Evolutionary conservation across 2,329 filamentous ascomycete genomes (phyloP).

Genomic region (Berkeleyomyces basicola): DNA sequence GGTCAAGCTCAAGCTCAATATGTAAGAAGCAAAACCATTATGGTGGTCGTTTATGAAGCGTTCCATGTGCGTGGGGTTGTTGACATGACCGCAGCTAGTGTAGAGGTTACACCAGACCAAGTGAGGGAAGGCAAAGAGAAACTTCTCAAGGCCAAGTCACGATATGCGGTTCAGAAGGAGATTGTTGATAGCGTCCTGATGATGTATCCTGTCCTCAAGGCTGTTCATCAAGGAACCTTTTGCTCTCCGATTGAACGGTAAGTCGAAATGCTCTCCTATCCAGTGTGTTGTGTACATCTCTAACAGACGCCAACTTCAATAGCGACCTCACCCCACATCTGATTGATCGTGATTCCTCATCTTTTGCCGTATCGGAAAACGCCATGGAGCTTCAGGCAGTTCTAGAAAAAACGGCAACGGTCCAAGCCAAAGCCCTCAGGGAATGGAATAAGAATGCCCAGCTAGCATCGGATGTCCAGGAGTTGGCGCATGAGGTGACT

Average conservation of each 20-base stretch:
- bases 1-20: neutral
- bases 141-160: conserved; percentile 52
- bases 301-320: conserved; percentile 10
- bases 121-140: conserved; percentile 44
- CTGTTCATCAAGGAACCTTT: conserved; percentile 52
- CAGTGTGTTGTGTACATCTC: neutral
- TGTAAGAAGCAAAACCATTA: conserved; percentile 4
- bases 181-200: conserved; percentile 52
- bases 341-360: conserved; percentile 48
- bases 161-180: conserved; percentile 51
- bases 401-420: conserved; percentile 34
- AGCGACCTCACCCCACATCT: conserved; percentile 53
- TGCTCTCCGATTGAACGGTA: conserved; percentile 54
- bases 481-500: conserved; percentile 41
- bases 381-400: conserved; percentile 34
- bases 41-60: neutral
- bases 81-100: conserved; percentile 5
- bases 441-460: conserved; percentile 43
- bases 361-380: conserved; percentile 44
- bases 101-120: conserved; percentile 30
- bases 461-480: conserved; percentile 45
- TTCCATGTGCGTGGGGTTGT: neutral
- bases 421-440: conserved; percentile 41
- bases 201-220: conserved; percentile 60
- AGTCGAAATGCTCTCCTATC: conserved; percentile 9